Percentiles rank a stretch among this genome's conserved stretches.
These are phyloP conservation scores for Astraeus odoratus DNA, from an alignment of 768 basidiomycete genomes.

Conservation along the genomic window DNA sequence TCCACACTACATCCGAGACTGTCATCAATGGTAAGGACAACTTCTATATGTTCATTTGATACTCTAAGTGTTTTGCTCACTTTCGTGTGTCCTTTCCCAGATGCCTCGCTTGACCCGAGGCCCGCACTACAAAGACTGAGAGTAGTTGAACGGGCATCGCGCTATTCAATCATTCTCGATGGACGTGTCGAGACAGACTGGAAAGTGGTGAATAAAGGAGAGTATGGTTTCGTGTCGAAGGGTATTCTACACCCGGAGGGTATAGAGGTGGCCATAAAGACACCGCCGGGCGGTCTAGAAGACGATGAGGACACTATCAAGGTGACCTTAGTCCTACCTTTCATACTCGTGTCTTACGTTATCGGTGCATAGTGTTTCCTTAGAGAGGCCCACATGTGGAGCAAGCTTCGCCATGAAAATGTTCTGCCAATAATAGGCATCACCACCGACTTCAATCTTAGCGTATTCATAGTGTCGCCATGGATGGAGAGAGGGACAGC, in stretches of 20 bases:
- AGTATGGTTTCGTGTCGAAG: neutral
- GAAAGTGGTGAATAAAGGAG: slow-evolving; percentile 2
- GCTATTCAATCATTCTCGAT: neutral
- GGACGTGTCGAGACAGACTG: neutral
- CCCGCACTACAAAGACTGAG: neutral
- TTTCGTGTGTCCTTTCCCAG: neutral
- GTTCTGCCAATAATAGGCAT: slow-evolving; percentile 12
- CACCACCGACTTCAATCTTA: neutral
- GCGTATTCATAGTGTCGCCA: neutral
- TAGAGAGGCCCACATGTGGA: slow-evolving; percentile 1
- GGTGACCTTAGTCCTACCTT: neutral
- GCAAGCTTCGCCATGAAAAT: slow-evolving; percentile 11
- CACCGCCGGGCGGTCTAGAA: neutral
- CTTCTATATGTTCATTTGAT: no score
- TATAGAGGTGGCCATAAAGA: neutral
- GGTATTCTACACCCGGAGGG: neutral
- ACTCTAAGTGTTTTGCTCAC: neutral
- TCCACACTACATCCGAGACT: no score
- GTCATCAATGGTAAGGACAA: no score
- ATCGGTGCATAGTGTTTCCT: neutral
- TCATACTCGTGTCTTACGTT: neutral
- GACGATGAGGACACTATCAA: neutral
- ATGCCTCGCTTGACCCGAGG: neutral
- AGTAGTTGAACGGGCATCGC: neutral
- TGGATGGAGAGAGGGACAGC: neutral